A percentile compares a stretch with the other conserved stretches of the same genome.
Conservation (phyloP, 2,329 filamentous ascomycete species). For the Fusarium sp. region DNA sequence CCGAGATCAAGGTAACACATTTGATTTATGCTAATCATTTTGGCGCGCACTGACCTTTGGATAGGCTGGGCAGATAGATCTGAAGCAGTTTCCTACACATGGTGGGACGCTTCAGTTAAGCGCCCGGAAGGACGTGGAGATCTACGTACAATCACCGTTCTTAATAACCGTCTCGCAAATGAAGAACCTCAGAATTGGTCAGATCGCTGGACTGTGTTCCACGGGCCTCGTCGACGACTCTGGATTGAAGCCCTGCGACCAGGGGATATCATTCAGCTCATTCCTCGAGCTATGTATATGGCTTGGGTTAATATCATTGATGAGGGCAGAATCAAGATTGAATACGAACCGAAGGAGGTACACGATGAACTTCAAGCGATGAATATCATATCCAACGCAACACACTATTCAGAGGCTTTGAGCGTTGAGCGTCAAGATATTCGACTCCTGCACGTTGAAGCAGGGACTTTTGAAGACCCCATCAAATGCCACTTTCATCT, state of each 20-base stretch:
- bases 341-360: constrained; percentile 1
- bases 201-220: not conserved
- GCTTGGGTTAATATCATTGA: constrained; percentile 36
- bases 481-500: constrained; percentile 9
- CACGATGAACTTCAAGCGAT: not conserved
- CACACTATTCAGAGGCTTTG: not conserved
- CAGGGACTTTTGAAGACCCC: constrained; percentile 16
- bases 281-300: constrained; percentile 29
- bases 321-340: constrained; percentile 21
- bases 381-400: not conserved
- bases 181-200: constrained; percentile 2
- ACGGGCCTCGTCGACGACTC: constrained; percentile 2
- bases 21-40: too few relatives aligned
- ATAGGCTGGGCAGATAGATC: constrained; percentile 30
- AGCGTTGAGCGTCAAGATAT: constrained; percentile 4
- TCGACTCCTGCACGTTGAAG: constrained; percentile 10
- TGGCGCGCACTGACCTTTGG: accelerated
- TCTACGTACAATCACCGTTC: constrained; percentile 14
- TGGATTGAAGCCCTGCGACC: constrained; percentile 26
- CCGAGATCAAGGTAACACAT: constrained; percentile 22
- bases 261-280: constrained; percentile 25
- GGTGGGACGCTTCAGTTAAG: constrained; percentile 31
- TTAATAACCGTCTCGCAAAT: constrained; percentile 20
- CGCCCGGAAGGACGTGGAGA: constrained; percentile 29
- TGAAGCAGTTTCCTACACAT: constrained; percentile 19